Conservation (phyloP, 306 rosid species). For the Psophocarpus tetragonolobus region DNA sequence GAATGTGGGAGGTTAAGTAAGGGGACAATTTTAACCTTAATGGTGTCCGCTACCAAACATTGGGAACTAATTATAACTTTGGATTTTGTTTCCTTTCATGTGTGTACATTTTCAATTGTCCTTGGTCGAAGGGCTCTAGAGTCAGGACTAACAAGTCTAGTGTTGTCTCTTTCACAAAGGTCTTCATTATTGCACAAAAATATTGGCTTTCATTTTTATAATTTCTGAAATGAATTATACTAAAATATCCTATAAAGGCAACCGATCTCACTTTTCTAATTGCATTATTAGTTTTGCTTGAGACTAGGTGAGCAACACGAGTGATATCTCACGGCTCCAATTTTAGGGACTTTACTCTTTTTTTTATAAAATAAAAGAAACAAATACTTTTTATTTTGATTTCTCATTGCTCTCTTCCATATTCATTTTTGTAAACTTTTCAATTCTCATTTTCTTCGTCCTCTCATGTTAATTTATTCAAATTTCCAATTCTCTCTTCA, state of each 20-base stretch:
- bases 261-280: background rate
- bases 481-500: too few relatives aligned
- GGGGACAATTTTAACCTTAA: background rate
- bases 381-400: too few relatives aligned
- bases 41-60: background rate
- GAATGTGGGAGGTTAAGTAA: background rate
- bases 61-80: background rate
- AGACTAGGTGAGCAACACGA: too few relatives aligned
- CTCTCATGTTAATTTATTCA: too few relatives aligned
- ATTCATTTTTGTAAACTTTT: too few relatives aligned
- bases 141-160: background rate
- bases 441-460: too few relatives aligned
- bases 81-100: background rate
- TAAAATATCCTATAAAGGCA: background rate
- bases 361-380: too few relatives aligned
- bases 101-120: background rate
- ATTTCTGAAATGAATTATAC: background rate
- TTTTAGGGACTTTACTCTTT: too few relatives aligned
- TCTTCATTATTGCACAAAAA: background rate
- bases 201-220: background rate
- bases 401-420: too few relatives aligned
- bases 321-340: too few relatives aligned
- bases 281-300: background rate
- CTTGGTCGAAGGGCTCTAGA: background rate
- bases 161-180: background rate